Percentiles rank a stretch among this genome's conserved stretches.
Conservation (phyloP, 192 early-diverging fungal species). For the Backusella westeae region DNA sequence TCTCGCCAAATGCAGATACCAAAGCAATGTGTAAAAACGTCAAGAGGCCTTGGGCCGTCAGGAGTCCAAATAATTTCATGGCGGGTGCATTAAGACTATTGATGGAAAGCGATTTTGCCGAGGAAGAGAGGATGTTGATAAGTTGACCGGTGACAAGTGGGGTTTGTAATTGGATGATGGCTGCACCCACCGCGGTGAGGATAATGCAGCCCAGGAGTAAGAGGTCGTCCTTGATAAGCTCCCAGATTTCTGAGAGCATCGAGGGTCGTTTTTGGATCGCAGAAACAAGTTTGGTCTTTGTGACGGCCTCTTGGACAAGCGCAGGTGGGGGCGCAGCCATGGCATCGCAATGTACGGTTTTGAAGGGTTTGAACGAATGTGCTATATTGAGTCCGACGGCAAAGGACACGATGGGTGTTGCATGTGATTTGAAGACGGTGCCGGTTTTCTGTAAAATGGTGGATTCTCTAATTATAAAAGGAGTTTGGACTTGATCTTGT, state of each 20-base stretch:
- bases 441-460: neutral
- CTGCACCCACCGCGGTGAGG: conserved; percentile 55
- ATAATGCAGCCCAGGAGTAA: conserved; percentile 51
- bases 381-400: neutral
- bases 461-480: neutral
- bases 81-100: conserved; percentile 37
- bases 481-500: neutral
- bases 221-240: conserved; percentile 51
- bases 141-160: conserved; percentile 58
- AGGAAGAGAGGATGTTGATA: conserved; percentile 52
- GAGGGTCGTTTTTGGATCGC: neutral
- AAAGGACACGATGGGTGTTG: neutral
- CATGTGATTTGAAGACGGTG: neutral
- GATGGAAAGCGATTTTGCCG: conserved; percentile 15
- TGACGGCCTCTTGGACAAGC: neutral
- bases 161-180: conserved; percentile 51
- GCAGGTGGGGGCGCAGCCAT: neutral
- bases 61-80: conserved; percentile 49
- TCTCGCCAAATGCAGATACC: conserved; percentile 59
- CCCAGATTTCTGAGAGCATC: conserved; percentile 32
- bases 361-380: neutral
- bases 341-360: neutral
- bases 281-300: neutral
- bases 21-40: conserved; percentile 63
- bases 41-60: conserved; percentile 54